Conservation (phyloP, 129 eudicot species). For the Chrysanthemum makinoi region DNA sequence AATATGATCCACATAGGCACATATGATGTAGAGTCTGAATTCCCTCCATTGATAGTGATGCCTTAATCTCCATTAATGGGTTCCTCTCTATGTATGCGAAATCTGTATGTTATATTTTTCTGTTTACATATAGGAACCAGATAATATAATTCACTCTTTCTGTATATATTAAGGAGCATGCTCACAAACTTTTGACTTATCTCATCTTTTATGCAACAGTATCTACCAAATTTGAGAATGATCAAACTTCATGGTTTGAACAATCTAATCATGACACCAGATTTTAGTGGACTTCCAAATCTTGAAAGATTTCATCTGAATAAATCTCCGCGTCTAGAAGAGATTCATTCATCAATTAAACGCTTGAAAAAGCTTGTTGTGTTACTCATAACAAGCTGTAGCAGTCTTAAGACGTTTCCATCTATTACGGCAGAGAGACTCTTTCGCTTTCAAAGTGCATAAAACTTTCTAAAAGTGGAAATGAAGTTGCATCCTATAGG, state of each 20-base stretch:
- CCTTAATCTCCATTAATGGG: too few species aligned
- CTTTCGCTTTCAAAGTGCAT: background rate
- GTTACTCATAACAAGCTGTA: slow-evolving; percentile 10
- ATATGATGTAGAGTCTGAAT: too few species aligned
- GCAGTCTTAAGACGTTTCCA: slow-evolving; percentile 10
- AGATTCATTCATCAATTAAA: slow-evolving; percentile 21
- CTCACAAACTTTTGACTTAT: background rate
- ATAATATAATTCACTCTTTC: background rate
- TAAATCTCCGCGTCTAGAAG: slow-evolving; percentile 7
- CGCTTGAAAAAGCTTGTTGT: slow-evolving; percentile 13
- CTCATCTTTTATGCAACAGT: slow-evolving; percentile 10
- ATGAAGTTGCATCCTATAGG: background rate
- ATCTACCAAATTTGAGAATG: slow-evolving; percentile 17
- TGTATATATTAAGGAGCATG: background rate
- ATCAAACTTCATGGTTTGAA: slow-evolving; percentile 3
- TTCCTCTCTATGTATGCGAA: too few species aligned
- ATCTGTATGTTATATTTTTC: too few species aligned
- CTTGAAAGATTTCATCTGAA: slow-evolving; percentile 14
- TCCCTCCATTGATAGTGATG: too few species aligned
- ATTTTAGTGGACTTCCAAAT: slow-evolving; percentile 22
- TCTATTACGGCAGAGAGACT: slow-evolving; percentile 6
- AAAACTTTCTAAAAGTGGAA: slow-evolving; percentile 2
- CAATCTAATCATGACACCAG: slow-evolving; percentile 20
- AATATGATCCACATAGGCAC: too few species aligned
- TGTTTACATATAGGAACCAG: background rate